Base-by-base conservation (phyloP, 805 yeast genomes). In the Wickerhamiella hasegawae region DNA sequence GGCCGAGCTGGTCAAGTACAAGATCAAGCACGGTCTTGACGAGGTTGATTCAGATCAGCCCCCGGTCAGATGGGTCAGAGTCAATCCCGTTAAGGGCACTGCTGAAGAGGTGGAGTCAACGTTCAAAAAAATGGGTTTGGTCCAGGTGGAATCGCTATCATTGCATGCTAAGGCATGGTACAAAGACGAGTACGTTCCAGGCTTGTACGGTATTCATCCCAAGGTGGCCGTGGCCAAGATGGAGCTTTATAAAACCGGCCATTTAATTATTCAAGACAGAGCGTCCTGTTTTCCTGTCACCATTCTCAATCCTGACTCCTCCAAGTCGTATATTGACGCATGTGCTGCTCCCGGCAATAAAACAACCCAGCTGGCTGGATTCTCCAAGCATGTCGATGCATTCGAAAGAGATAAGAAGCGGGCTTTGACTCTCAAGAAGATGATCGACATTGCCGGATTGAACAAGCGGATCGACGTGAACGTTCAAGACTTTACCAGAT, bases 291-390 rank as follows among this genome's bases (percentile, higher is more conserved):
- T 90, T 51, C 99, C 99, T 0, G 95, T 92, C 0, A 73, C 71
- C 40, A 84, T 90, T 19, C 57, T 90, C 32, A 63, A 70, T 41
- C 81, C 87, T 1, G 37, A 52, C 1, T 62, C 69, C 3, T 77
- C 75, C 31, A 76, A 69, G 39, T 56, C 63, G 18, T 72, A 84
- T 9, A 79, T 90, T 31, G 99, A 90, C 58, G 78, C 95, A 1
- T 85, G 96, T 59, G 85, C 97, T 2, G 98, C 99, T 0, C 99
- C 99, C 4, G 99, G 99, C 4, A 90, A 90, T 56, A 92, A 90
- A 54, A 90, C 99, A 0, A 82, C 96, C 0, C 97, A 87, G 57
- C 59, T 77, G 17, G 94, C 95, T 0, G 71, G 90, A 0, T 61
- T 69, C 34, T 55, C 82, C 17, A 45, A 50, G 3, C 45, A 57